Evolutionary conservation across 73 alveolate species (phyloP).

Genomic region (Paraurostyla sp.): DNA sequence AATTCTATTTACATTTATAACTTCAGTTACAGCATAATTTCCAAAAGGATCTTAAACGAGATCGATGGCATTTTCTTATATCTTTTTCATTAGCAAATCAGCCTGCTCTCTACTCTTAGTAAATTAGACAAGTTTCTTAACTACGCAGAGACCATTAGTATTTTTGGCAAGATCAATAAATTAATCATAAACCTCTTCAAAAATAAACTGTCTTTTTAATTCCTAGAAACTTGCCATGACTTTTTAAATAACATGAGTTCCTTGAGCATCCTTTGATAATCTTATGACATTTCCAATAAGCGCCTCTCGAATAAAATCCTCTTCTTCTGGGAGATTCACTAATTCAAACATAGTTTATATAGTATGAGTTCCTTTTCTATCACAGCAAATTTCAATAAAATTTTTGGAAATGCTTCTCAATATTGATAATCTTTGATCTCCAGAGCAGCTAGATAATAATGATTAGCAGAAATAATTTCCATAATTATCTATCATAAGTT

Average conservation of each 20-base stretch:
- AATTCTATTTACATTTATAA: conserved; percentile 71
- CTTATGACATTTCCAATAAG: conserved; percentile 67
- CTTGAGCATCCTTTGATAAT: conserved; percentile 79
- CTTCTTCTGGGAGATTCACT: conserved; percentile 80
- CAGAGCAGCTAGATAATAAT: conserved; percentile 82
- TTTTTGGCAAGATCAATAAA: conserved; percentile 78
- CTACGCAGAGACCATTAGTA: conserved; percentile 94
- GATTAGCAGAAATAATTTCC: conserved; percentile 94
- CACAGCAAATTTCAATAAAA: conserved; percentile 79
- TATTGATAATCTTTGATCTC: conserved; percentile 83
- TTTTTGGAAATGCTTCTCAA: conserved; percentile 77
- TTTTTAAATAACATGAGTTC: conserved; percentile 89
- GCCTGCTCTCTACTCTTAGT: conserved; percentile 51
- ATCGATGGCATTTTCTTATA: conserved; percentile 82
- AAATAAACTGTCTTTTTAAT: conserved; percentile 67
- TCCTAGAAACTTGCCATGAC: conserved; percentile 82
- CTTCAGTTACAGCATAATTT: conserved; percentile 90
- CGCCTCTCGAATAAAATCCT: conserved; percentile 75
- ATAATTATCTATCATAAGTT: conserved; percentile 89
- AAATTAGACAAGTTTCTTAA: conserved; percentile 85
- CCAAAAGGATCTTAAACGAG: conserved; percentile 95
- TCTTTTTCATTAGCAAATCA: conserved; percentile 59
- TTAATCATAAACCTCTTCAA: conserved; percentile 57
- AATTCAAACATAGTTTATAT: conserved; percentile 90
- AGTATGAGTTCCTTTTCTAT: conserved; percentile 95